These are phyloP conservation scores for Glonium stellatum DNA, from an alignment of 495 filamentous ascomycete genomes.

Conservation along the genomic window DNA sequence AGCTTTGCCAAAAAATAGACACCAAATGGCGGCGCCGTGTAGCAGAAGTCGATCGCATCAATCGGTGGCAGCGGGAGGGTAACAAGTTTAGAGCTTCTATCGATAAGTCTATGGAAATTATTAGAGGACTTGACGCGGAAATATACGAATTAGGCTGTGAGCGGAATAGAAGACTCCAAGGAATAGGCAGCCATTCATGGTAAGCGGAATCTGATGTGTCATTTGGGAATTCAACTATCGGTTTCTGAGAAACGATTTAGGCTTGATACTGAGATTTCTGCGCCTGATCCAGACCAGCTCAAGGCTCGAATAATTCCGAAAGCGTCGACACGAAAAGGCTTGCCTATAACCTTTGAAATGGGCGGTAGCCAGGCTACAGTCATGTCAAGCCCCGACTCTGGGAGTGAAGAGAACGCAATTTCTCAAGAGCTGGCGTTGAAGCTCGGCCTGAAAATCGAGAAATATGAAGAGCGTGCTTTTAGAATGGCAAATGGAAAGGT, in stretches of 20 bases:
- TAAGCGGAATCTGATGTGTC: background rate
- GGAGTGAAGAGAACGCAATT: slow-evolving; percentile 13
- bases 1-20: slow-evolving; percentile 83
- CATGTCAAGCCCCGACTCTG: slow-evolving; percentile 9
- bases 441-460: slow-evolving; percentile 5
- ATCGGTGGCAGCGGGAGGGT: slow-evolving; percentile 68
- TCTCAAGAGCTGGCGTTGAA: background rate
- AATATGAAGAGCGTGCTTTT: background rate
- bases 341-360: background rate
- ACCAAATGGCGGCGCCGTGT: slow-evolving; percentile 71
- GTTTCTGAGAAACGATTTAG: background rate
- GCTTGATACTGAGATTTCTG: background rate
- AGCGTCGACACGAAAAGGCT: background rate
- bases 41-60: slow-evolving; percentile 70
- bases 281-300: background rate
- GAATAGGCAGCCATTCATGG: background rate
- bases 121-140: slow-evolving; percentile 46
- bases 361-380: background rate
- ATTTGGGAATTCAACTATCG: background rate
- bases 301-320: background rate
- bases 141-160: background rate
- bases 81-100: slow-evolving; percentile 69
- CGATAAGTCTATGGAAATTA: slow-evolving; percentile 61
- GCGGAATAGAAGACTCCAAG: background rate
- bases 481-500: background rate